A percentile compares a stretch with the other conserved stretches of the same genome.
phyloP scores from a whole-genome alignment of 768 basidiomycete species.

The Erythrobasidium yunnanense region DNA sequence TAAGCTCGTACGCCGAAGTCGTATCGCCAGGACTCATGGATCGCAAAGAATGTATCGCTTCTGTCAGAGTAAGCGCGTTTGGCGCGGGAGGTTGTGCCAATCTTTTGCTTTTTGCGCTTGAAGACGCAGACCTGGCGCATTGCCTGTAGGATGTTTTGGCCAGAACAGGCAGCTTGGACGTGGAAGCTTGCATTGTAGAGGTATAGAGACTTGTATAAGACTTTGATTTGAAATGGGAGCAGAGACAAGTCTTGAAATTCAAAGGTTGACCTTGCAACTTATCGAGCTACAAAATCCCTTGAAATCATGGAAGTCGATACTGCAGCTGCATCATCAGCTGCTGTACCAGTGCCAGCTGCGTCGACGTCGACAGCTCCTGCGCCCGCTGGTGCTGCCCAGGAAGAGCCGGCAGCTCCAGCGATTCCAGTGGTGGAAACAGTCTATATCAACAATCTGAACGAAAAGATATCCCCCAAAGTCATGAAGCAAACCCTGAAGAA shows the following conservation, averaged over 20 bases:
- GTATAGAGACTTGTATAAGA: too few species aligned
- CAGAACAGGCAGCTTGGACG: too few species aligned
- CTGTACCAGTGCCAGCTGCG: not conserved
- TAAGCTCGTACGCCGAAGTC: slow-evolving; percentile 10
- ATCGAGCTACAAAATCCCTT: not conserved
- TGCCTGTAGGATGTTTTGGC: not conserved
- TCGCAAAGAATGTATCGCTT: slow-evolving; percentile 5
- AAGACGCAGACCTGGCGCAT: not conserved
- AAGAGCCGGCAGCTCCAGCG: not conserved
- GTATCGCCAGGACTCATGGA: slow-evolving; percentile 8
- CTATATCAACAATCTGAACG: slow-evolving; percentile 47
- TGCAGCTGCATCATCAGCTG: not conserved
- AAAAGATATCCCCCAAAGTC: slow-evolving; percentile 48
- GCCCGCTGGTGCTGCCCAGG: not conserved
- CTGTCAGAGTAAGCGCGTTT: not conserved
- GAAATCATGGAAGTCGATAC: not conserved
- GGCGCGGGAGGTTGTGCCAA: not conserved
- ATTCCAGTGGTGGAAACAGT: slow-evolving; percentile 41
- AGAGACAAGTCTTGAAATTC: too few species aligned
- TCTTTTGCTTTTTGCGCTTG: not conserved
- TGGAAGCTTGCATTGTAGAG: slow-evolving; percentile 3
- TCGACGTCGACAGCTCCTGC: slow-evolving; percentile 3
- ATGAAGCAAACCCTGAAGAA: slow-evolving; percentile 76
- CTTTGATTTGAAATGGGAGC: not conserved
- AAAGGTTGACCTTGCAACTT: too few species aligned